Evolutionary conservation across 805 yeast genomes (phyloP).

Genomic region (Cyberlindnera euphorbiiphila): DNA sequence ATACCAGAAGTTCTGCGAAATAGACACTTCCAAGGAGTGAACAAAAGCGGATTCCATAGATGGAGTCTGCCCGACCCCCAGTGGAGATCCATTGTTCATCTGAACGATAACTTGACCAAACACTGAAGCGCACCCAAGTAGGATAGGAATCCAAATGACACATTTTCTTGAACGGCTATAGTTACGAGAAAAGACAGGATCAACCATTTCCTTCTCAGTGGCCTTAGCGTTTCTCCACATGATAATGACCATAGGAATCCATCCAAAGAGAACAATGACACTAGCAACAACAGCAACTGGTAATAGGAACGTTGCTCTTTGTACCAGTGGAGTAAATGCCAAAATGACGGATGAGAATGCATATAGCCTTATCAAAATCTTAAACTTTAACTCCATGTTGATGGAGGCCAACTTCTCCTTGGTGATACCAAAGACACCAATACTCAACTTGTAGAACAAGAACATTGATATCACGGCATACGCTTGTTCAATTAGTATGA

Average conservation of each 20-base stretch:
- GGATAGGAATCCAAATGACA: constrained; percentile 11
- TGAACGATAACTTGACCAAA: constrained; percentile 1
- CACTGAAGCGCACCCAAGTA: not conserved
- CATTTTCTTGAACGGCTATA: constrained; percentile 8
- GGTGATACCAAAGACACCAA: constrained; percentile 14
- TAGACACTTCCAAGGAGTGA: constrained; percentile 6
- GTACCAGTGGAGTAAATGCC: constrained; percentile 25
- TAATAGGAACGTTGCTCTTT: not conserved
- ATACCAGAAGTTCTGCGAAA: constrained; percentile 11
- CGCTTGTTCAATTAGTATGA: not conserved
- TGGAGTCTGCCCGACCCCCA: not conserved
- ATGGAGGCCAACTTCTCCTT: constrained; percentile 8
- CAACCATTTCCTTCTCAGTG: constrained; percentile 15
- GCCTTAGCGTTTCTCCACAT: constrained; percentile 18
- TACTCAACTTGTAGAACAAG: constrained; percentile 15
- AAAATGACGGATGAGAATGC: constrained; percentile 1
- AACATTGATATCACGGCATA: constrained; percentile 2
- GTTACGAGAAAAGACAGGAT: constrained; percentile 15
- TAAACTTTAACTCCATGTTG: constrained; percentile 6
- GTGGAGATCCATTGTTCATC: not conserved
- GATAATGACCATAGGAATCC: constrained; percentile 20
- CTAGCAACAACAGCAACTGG: constrained; percentile 12
- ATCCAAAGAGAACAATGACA: constrained; percentile 16
- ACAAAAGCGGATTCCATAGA: not conserved
- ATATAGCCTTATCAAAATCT: constrained; percentile 1